Conservation (phyloP, 78 protist species). For the Speleostelium caveatum region DNA sequence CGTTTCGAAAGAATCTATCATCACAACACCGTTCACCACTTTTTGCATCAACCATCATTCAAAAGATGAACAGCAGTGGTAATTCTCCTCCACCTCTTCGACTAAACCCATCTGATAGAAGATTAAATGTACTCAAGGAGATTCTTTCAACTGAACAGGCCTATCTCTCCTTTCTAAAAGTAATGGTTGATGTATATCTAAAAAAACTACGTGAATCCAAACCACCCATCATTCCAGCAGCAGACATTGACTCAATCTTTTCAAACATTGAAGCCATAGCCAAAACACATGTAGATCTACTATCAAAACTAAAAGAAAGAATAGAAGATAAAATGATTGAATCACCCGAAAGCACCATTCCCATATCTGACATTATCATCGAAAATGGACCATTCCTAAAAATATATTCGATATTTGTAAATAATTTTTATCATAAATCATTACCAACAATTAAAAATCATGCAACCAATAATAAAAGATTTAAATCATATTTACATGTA, state of each 20-base stretch:
- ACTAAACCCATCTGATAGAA: not conserved
- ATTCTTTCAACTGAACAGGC: conserved; percentile 62
- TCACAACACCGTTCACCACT: not conserved
- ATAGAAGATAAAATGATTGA: conserved; percentile 8
- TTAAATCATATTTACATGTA: conserved; percentile 54
- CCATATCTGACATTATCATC: conserved; percentile 33
- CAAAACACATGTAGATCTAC: conserved; percentile 42
- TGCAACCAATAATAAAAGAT: conserved; percentile 26
- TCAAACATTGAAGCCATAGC: conserved; percentile 60
- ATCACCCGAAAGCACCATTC: not conserved
- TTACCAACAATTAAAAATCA: conserved; percentile 21
- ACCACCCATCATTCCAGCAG: not conserved
- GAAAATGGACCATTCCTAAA: conserved; percentile 65
- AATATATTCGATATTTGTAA: conserved; percentile 60
- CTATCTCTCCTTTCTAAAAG: conserved; percentile 46
- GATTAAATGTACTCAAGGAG: conserved; percentile 40
- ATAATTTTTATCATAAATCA: conserved; percentile 66
- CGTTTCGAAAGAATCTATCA: not conserved
- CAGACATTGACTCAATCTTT: conserved; percentile 34
- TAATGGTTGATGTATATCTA: conserved; percentile 41
- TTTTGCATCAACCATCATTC: not conserved
- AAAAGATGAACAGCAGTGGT: not conserved
- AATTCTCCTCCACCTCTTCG: not conserved
- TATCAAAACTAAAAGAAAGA: conserved; percentile 11
- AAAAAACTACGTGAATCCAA: not conserved